Evolutionary conservation across 1,284 basidiomycete genomes (phyloP).

Genomic region (Peniophora sp.): DNA sequence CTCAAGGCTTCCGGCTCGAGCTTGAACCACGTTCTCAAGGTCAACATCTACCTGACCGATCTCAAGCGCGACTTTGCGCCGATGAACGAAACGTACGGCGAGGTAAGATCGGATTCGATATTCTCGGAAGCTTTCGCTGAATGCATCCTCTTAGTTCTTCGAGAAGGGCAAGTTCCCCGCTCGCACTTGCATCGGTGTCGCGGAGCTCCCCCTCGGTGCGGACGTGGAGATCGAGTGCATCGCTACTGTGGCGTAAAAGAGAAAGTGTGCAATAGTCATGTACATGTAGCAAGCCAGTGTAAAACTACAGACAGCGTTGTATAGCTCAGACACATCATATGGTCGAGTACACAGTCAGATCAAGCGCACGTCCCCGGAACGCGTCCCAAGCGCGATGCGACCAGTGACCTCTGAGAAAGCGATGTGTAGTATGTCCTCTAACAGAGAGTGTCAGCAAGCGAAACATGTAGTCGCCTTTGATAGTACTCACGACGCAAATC

Average conservation of each 20-base stretch:
- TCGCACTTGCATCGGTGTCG: conserved; percentile 55
- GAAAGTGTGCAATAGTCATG: not conserved
- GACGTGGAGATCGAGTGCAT: conserved; percentile 63
- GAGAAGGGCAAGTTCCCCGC: conserved; percentile 30
- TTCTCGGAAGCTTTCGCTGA: not conserved
- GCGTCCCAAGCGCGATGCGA: conserved; percentile 34
- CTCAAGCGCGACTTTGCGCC: conserved; percentile 39
- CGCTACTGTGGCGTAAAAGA: conserved; percentile 30
- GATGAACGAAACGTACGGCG: conserved; percentile 47
- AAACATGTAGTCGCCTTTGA: too few species aligned
- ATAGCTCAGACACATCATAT: not conserved
- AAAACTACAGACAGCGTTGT: not conserved
- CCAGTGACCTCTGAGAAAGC: conserved; percentile 40
- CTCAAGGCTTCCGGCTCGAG: conserved; percentile 54
- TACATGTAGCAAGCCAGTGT: not conserved
- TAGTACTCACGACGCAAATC: conserved; percentile 39
- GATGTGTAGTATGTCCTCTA: conserved; percentile 40
- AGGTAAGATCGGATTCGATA: conserved; percentile 26
- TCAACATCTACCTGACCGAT: conserved; percentile 50
- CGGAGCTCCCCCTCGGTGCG: conserved; percentile 48
- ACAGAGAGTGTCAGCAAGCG: not conserved
- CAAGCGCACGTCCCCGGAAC: conserved; percentile 28
- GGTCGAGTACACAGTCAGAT: conserved; percentile 7
- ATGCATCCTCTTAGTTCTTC: conserved; percentile 38
- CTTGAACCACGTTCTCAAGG: conserved; percentile 53